Conservation (phyloP, 805 yeast species). For the Hanseniaspora mollemarum region DNA sequence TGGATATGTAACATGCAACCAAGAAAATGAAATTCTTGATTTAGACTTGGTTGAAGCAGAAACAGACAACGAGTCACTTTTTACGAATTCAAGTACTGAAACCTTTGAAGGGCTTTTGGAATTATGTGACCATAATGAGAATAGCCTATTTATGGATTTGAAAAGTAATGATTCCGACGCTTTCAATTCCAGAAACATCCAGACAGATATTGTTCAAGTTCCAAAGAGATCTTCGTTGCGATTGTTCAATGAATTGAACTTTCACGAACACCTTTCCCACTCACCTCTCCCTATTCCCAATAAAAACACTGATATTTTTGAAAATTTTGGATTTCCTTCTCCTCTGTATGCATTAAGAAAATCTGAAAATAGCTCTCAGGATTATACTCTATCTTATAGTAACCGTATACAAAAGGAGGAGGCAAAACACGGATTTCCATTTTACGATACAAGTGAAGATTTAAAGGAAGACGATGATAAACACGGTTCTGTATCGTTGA, state of each 20-base stretch:
- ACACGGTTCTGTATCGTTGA: neutral
- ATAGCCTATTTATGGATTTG: neutral
- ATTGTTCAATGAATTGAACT: neutral
- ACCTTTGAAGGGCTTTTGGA: neutral
- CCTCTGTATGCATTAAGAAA: too few species aligned
- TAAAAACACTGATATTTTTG: too few species aligned
- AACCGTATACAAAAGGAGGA: too few species aligned
- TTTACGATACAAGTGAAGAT: too few species aligned
- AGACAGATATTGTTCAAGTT: neutral
- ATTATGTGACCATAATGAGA: neutral
- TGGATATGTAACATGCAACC: too few species aligned
- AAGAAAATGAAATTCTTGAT: neutral
- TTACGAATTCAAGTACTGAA: neutral
- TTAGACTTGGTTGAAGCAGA: neutral
- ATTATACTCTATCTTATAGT: too few species aligned
- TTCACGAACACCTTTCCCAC: neutral
- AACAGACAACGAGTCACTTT: neutral
- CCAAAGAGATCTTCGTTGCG: neutral
- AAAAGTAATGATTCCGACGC: neutral
- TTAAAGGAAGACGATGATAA: neutral
- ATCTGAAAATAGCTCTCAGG: too few species aligned
- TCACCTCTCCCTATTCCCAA: neutral
- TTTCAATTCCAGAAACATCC: too few species aligned
- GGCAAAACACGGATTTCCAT: too few species aligned
- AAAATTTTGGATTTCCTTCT: neutral